phyloP scores from a whole-genome alignment of 371 early-diverging fungal species.

The Syncephalis plumigaleata region DNA sequence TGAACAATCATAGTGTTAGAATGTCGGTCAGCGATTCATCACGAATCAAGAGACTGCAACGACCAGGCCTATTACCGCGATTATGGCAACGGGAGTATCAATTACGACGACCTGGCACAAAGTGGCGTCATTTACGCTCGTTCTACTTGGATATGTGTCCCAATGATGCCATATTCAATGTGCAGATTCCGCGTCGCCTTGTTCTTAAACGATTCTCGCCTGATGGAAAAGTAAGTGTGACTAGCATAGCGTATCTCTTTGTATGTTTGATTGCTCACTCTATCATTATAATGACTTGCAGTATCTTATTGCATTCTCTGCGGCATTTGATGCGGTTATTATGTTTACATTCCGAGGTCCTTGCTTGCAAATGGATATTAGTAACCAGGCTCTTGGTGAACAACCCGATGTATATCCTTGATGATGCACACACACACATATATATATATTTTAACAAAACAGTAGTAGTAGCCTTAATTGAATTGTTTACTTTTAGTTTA shows the following conservation, averaged over 20 bases:
- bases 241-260: background rate
- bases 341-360: conserved; percentile 2
- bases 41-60: too few species aligned
- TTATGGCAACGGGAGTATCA: too few species aligned
- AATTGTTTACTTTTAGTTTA: too few species aligned
- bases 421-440: too few species aligned
- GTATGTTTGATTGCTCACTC: background rate
- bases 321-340: background rate
- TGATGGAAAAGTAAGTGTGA: conserved; percentile 5
- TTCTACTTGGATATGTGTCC: conserved; percentile 1
- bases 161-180: conserved; percentile 4
- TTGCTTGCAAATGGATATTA: background rate
- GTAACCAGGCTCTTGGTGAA: background rate
- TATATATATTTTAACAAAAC: too few species aligned
- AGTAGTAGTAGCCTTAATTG: too few species aligned
- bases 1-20: too few species aligned
- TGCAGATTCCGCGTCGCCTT: background rate
- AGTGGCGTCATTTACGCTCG: too few species aligned
- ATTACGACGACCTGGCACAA: too few species aligned
- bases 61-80: too few species aligned
- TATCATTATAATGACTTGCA: background rate
- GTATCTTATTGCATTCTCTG: conserved; percentile 6
- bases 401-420: too few species aligned
- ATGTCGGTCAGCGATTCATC: too few species aligned
- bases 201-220: conserved; percentile 5